Percentiles rank a stretch among this genome's conserved stretches.
Evolutionary conservation across 345 rosid species (phyloP).

Genomic region (Citropsis articulata): DNA sequence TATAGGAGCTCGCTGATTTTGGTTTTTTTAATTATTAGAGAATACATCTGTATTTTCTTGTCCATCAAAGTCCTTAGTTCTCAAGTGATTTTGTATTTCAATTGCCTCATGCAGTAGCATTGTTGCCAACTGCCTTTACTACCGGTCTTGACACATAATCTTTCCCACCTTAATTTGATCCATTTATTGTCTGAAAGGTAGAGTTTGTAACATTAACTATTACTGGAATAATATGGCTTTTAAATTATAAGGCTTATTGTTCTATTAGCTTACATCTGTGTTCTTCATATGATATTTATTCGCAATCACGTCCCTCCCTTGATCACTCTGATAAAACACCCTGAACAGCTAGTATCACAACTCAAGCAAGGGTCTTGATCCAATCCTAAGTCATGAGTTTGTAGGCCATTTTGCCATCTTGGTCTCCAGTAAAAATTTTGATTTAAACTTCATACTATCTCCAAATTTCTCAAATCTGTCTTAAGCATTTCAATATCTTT

Average conservation of each 20-base stretch:
- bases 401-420: not conserved
- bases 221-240: not conserved
- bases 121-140: not conserved
- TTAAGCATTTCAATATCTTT: not conserved
- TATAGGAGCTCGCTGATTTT: not conserved
- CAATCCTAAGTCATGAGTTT: not conserved
- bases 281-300: too few relatives aligned
- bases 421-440: not conserved
- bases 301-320: not conserved
- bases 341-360: not conserved
- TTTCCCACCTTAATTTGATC: not conserved
- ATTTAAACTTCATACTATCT: not conserved
- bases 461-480: not conserved
- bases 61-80: not conserved
- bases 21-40: not conserved
- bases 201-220: not conserved
- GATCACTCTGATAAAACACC: not conserved
- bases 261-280: not conserved
- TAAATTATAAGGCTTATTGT: not conserved
- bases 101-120: not conserved
- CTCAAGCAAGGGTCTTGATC: not conserved
- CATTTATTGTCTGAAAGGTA: not conserved
- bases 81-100: not conserved
- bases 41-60: too few relatives aligned
- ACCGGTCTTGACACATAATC: not conserved